Conservation (phyloP, 2,329 filamentous ascomycete genomes). For the Parastagonospora avenae region DNA sequence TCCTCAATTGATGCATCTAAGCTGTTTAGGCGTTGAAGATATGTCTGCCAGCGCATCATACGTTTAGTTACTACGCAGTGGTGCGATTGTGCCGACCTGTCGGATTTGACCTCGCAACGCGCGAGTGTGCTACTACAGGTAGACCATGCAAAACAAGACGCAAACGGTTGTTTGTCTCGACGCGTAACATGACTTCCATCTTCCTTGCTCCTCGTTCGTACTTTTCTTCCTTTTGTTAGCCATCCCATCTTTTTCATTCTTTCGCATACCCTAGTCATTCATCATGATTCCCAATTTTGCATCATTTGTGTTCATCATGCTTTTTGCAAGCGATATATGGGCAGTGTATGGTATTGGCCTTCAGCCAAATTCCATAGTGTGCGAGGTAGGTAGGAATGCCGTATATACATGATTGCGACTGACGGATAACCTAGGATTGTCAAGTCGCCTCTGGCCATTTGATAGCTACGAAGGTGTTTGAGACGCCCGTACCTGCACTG, state of each 20-base stretch:
- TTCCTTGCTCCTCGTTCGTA: constrained; percentile 6
- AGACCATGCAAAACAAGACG: constrained; percentile 21
- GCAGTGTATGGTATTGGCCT: constrained; percentile 19
- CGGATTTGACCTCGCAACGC: constrained; percentile 7
- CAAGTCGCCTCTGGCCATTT: neutral
- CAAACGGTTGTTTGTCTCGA: constrained; percentile 14
- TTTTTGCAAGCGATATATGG: constrained; percentile 19
- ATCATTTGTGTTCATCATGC: constrained; percentile 8
- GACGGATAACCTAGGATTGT: neutral
- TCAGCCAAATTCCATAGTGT: neutral
- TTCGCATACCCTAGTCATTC: neutral
- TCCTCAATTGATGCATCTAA: neutral
- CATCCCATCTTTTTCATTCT: constrained; percentile 1
- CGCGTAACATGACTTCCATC: neutral
- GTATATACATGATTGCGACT: neutral
- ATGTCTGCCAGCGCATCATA: constrained; percentile 1
- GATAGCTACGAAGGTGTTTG: neutral
- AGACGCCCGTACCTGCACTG: neutral
- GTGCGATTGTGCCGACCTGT: constrained; percentile 2
- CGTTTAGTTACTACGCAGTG: neutral
- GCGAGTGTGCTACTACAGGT: constrained; percentile 24
- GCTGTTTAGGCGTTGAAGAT: neutral
- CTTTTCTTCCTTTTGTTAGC: neutral
- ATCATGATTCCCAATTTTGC: constrained; percentile 1
- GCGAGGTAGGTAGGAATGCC: constrained; percentile 4